Conservation (phyloP, 2,329 filamentous ascomycete genomes). For the Coleophoma eucalyptorum region DNA sequence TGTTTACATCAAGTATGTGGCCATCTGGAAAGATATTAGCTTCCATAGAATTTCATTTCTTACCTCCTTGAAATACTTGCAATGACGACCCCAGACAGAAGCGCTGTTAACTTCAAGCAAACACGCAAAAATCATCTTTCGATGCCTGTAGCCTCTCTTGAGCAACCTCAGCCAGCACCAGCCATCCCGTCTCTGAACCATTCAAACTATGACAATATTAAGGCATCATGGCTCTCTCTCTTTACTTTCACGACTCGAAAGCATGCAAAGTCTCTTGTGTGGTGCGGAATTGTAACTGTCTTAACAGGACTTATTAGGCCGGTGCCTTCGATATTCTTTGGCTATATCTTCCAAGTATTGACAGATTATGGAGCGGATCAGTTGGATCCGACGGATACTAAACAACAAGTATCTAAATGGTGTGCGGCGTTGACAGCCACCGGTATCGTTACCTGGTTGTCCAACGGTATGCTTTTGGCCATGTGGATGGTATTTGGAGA, state of each 20-base stretch:
- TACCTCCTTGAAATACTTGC: background rate
- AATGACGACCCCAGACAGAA: background rate
- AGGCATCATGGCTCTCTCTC: slow-evolving; percentile 34
- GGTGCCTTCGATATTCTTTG: slow-evolving; percentile 65
- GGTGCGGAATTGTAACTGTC: slow-evolving; percentile 53
- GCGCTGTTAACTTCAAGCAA: background rate
- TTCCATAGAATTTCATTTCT: background rate
- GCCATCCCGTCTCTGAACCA: background rate
- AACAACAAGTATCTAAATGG: slow-evolving; percentile 52
- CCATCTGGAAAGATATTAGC: background rate
- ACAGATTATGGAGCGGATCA: slow-evolving; percentile 58
- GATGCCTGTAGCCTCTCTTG: background rate
- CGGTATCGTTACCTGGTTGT: slow-evolving; percentile 61
- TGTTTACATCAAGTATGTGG: background rate
- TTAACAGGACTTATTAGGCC: slow-evolving; percentile 61
- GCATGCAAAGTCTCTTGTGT: slow-evolving; percentile 51
- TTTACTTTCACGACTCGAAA: slow-evolving; percentile 68
- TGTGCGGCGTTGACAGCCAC: slow-evolving; percentile 60
- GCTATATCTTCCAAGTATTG: slow-evolving; percentile 70
- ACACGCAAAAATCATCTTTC: background rate
- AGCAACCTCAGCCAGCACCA: background rate
- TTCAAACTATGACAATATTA: background rate
- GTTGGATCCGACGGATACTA: slow-evolving; percentile 44
- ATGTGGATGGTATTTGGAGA: slow-evolving; percentile 79
- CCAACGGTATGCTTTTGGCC: slow-evolving; percentile 63